Evolutionary conservation across 108 stramenopile genomes (phyloP).

Genomic region (Cylindrotheca fusiformis): DNA sequence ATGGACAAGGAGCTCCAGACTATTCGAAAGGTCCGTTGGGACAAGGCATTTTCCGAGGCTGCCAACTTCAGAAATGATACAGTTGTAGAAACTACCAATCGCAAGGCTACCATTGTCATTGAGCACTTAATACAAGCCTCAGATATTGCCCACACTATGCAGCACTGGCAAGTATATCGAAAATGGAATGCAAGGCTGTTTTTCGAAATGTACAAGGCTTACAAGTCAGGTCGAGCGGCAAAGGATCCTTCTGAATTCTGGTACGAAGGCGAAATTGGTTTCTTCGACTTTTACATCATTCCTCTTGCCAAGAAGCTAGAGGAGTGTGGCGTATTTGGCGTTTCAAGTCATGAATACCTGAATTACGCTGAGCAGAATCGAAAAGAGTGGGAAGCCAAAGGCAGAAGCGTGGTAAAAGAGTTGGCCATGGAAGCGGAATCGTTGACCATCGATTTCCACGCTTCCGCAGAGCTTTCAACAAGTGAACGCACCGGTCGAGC

Average conservation of each 20-base stretch:
- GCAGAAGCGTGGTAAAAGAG: not conserved
- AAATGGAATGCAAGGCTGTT: constrained; percentile 20
- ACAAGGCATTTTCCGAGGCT: constrained; percentile 11
- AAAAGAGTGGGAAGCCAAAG: constrained; percentile 10
- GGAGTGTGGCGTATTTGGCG: constrained; percentile 23
- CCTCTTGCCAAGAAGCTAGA: constrained; percentile 18
- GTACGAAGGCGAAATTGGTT: constrained; percentile 19
- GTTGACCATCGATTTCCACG: too few relatives aligned
- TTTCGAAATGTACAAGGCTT: constrained; percentile 19
- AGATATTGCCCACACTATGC: constrained; percentile 22
- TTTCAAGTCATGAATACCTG: constrained; percentile 21
- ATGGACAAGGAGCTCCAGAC: constrained; percentile 16
- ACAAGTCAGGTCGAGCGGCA: constrained; percentile 3
- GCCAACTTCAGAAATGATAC: not conserved
- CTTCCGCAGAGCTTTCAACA: too few relatives aligned
- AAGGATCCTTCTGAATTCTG: constrained; percentile 15
- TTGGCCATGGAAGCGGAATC: not conserved
- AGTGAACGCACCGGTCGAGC: too few relatives aligned
- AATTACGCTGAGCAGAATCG: constrained; percentile 9
- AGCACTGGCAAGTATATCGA: constrained; percentile 21
- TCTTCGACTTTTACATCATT: constrained; percentile 18
- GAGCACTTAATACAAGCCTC: constrained; percentile 24
- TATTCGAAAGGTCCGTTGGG: constrained; percentile 12
- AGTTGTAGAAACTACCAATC: not conserved
- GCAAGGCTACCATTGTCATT: constrained; percentile 21